Conservation (phyloP, 2,329 filamentous ascomycete genomes). For the Alternaria longipes region DNA sequence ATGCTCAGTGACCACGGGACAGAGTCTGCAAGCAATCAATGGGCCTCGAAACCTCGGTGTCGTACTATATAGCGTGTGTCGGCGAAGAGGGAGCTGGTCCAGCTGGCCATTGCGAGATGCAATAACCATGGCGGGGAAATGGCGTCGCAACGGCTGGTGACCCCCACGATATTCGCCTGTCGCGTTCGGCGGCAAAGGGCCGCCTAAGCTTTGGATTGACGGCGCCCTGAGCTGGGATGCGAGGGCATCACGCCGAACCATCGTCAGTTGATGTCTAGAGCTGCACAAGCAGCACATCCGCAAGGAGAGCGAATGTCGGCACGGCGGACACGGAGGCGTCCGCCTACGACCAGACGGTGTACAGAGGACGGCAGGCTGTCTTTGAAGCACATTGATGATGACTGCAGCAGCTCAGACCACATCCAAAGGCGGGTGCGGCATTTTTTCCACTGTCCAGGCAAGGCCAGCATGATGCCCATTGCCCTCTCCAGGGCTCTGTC, state of each 20-base stretch:
- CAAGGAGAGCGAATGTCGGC: slow-evolving; percentile 9
- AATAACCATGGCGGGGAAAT: slow-evolving; percentile 6
- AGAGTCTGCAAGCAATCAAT: slow-evolving; percentile 4
- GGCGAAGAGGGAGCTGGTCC: slow-evolving; percentile 12
- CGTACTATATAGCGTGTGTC: slow-evolving; percentile 12
- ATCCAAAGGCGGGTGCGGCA: slow-evolving; percentile 22
- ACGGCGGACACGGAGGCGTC: slow-evolving; percentile 9
- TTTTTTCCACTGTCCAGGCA: slow-evolving; percentile 19
- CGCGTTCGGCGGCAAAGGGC: slow-evolving; percentile 26
- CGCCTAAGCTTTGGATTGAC: slow-evolving; percentile 21
- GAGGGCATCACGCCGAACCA: slow-evolving; percentile 7
- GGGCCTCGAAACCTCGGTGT: background rate
- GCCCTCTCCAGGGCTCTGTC: slow-evolving; percentile 2
- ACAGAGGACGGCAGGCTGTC: slow-evolving; percentile 13
- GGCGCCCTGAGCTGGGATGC: slow-evolving; percentile 11
- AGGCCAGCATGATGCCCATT: slow-evolving; percentile 15
- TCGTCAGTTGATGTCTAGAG: slow-evolving; percentile 7
- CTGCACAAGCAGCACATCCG: slow-evolving; percentile 2
- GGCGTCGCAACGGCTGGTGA: slow-evolving; percentile 3
- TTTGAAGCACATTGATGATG: slow-evolving; percentile 17
- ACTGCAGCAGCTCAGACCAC: slow-evolving; percentile 19
- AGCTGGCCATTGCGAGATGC: slow-evolving; percentile 8
- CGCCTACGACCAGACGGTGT: background rate
- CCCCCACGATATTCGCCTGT: slow-evolving; percentile 23
- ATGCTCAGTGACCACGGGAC: background rate